Base-by-base conservation (phyloP, 169 alveolate species). In the Plasmodium sp. region DNA sequence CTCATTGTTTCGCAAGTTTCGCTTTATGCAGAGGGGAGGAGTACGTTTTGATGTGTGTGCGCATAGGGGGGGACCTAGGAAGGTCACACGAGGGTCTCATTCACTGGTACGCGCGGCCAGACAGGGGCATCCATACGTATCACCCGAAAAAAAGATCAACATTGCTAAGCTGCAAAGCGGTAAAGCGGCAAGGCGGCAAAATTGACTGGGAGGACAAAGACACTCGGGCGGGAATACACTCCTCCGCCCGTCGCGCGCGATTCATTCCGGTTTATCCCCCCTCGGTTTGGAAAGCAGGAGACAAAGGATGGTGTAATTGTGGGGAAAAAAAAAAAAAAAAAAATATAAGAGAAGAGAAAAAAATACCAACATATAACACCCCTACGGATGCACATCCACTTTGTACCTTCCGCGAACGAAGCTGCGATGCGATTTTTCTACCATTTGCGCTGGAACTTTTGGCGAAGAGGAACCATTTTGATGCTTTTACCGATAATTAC, bases 1-100 rank as follows among this genome's bases (percentile, higher is more conserved):
- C 16, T 88, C 94, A 88, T 88, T 88, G 74, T 83, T 54, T 33
- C 43, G 62, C 43, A 27, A 67, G 77, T 67, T 67, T 22, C n/a
- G 77, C 39, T 67, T 67, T 27, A 22, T 67, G 39, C 39, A 67
- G 7, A 22, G 43, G 39, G 77, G 77, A 48, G 58, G 58, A 48
- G 62, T 51, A 7, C 16, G 62, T 3, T 51, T 14, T 51, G 62
- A 51, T 12, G 6, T 51, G 62, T 51, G 62, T 2, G 22, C 22
- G 62, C 62, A 7, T 22, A 51, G 62, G 62, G 16, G 62, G 62
- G 2, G 22, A 51, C 22, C 62, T 14, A 51, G 27, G 2, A 51
- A 16, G 27, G 27, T 51, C 62, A 51, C 62, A 14, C 2, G 1
- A 51, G 62, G 62, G 22, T 51, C 62, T 6, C 27, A 22, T 51